phyloP scores from a whole-genome alignment of 73 alveolate genomes.

The Uronychia binucleata region DNA sequence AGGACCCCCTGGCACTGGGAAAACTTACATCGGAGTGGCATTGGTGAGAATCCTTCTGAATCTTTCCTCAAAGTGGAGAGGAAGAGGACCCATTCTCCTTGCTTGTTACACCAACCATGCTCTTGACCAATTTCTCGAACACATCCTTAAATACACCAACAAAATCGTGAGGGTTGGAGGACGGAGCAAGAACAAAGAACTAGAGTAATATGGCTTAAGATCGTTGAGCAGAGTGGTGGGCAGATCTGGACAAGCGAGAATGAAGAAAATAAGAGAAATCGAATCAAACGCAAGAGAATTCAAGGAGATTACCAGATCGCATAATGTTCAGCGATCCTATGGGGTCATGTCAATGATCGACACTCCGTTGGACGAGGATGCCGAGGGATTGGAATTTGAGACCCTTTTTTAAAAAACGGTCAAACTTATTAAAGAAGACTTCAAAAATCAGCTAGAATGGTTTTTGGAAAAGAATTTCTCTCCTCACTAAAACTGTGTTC shows the following conservation, averaged over 20 bases:
- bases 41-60: conserved; percentile 67
- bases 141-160: conserved; percentile 39
- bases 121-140: conserved; percentile 61
- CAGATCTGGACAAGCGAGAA: neutral
- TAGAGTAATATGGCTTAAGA: neutral
- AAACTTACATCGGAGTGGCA: conserved; percentile 81
- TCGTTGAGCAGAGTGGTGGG: neutral
- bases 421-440: neutral
- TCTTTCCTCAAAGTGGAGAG: conserved; percentile 20
- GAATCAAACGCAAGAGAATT: neutral
- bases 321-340: neutral
- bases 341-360: too few relatives aligned
- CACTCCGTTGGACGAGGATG: too few relatives aligned
- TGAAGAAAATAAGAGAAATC: neutral
- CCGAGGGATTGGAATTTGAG: too few relatives aligned
- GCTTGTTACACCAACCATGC: conserved; percentile 83
- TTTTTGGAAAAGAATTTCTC: too few relatives aligned
- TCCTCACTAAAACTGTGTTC: too few relatives aligned
- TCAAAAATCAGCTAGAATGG: too few relatives aligned
- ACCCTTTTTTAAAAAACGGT: too few relatives aligned
- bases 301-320: neutral
- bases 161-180: conserved; percentile 86
- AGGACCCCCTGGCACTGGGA: conserved; percentile 95
- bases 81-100: conserved; percentile 62
- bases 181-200: conserved; percentile 63